Conservation (phyloP, 345 rosid genomes). For the Eucalyptus marginata region DNA sequence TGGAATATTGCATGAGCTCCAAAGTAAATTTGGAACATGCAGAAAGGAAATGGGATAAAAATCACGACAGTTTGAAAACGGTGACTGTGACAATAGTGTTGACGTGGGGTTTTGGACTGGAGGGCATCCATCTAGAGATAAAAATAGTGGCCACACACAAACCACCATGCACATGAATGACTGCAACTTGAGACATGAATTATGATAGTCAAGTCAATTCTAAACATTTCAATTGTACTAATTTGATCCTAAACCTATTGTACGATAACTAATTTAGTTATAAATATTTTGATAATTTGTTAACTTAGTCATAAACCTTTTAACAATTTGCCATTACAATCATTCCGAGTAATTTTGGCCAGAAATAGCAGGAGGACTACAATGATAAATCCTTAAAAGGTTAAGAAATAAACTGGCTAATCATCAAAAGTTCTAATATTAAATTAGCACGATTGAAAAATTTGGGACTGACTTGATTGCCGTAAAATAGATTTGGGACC, state of each 20-base stretch:
- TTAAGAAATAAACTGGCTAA: too few relatives aligned
- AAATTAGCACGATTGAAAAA: too few relatives aligned
- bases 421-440: too few relatives aligned
- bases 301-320: too few relatives aligned
- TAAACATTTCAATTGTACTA: too few relatives aligned
- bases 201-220: background rate
- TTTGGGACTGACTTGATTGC: too few relatives aligned
- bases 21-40: background rate
- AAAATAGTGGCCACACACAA: background rate
- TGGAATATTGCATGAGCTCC: background rate
- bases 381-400: too few relatives aligned
- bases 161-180: background rate
- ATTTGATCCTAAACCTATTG: too few relatives aligned
- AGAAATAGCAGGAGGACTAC: accelerated
- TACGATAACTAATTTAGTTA: accelerated
- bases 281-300: too few relatives aligned
- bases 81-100: background rate
- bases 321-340: too few relatives aligned
- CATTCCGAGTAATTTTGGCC: accelerated
- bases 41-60: background rate
- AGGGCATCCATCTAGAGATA: too few relatives aligned
- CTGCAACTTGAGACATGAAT: background rate
- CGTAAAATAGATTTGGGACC: background rate
- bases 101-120: background rate
- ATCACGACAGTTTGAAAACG: background rate